A percentile compares a stretch with the other conserved stretches of the same genome.
These are phyloP conservation scores for Podaxis pistillaris DNA, from an alignment of 768 basidiomycete genomes.

Conservation along the genomic window DNA sequence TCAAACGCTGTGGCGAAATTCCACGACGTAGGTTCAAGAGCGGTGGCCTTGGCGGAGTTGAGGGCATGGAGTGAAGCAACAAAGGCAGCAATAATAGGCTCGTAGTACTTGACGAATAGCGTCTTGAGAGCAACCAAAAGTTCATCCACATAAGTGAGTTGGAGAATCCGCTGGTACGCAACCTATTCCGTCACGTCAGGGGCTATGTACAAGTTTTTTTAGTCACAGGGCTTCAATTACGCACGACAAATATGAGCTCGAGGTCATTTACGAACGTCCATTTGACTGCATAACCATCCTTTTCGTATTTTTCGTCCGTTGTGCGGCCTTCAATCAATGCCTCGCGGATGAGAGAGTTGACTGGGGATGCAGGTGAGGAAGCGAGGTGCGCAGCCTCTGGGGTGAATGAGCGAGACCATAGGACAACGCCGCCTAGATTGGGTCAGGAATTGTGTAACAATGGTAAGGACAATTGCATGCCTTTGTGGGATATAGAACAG, in stretches of 20 bases:
- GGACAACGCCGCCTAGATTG: constrained; percentile 77
- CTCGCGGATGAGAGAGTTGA: constrained; percentile 86
- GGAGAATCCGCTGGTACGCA: constrained; percentile 94
- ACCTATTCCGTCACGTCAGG: constrained; percentile 51
- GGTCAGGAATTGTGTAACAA: neutral
- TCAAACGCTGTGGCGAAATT: constrained; percentile 70
- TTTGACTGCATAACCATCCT: constrained; percentile 89
- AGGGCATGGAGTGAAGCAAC: constrained; percentile 78
- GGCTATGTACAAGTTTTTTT: neutral
- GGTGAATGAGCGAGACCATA: constrained; percentile 95
- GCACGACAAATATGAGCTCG: constrained; percentile 93
- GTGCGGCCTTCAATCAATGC: constrained; percentile 90
- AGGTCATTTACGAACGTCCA: constrained; percentile 96
- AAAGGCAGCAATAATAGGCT: constrained; percentile 80
- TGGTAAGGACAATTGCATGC: constrained; percentile 31
- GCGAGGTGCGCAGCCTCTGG: constrained; percentile 74
- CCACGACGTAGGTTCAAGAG: constrained; percentile 48
- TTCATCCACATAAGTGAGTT: constrained; percentile 90
- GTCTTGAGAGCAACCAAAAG: constrained; percentile 78
- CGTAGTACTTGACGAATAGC: constrained; percentile 84
- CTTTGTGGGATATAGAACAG: constrained; percentile 94
- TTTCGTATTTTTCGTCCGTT: constrained; percentile 83
- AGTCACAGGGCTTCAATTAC: constrained; percentile 25
- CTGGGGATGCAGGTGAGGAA: constrained; percentile 72
- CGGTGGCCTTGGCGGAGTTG: constrained; percentile 41